Conservation (phyloP, 2,329 filamentous ascomycete genomes). For the Colletotrichum musicola region DNA sequence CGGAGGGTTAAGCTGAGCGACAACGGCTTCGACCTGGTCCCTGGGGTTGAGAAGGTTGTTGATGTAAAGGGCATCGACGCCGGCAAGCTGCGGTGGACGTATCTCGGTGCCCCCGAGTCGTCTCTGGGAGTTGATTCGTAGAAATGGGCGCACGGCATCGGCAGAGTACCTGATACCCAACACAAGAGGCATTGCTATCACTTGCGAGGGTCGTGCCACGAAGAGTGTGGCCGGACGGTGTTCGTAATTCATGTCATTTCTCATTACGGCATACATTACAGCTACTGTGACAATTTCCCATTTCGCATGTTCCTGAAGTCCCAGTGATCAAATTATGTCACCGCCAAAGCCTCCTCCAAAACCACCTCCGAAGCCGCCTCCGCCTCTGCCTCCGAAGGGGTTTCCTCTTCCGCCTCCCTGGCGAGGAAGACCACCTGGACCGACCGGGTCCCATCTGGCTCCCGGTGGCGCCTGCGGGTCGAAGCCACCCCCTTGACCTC, state of each 20-base stretch:
- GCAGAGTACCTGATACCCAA: too few species aligned
- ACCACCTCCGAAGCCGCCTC: conserved; percentile 48
- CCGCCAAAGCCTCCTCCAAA: conserved; percentile 52
- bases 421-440: conserved; percentile 71
- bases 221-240: too few species aligned
- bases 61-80: conserved; percentile 10
- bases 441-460: conserved; percentile 90
- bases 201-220: too few species aligned
- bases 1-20: conserved; percentile 62
- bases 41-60: conserved; percentile 53
- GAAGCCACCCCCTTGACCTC: conserved; percentile 60
- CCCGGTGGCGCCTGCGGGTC: conserved; percentile 86
- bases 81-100: conserved; percentile 38
- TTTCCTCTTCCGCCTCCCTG: conserved; percentile 54
- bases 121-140: conserved; percentile 11
- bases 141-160: not conserved
- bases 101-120: conserved; percentile 37
- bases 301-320: not conserved
- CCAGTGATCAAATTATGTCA: conserved; percentile 36
- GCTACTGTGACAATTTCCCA: not conserved
- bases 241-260: conserved; percentile 9
- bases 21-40: conserved; percentile 70
- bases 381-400: conserved; percentile 53
- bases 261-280: conserved; percentile 34
- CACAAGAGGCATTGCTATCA: too few species aligned